phyloP scores from a whole-genome alignment of 2,329 filamentous ascomycete species.

The Talaromyces sp. region DNA sequence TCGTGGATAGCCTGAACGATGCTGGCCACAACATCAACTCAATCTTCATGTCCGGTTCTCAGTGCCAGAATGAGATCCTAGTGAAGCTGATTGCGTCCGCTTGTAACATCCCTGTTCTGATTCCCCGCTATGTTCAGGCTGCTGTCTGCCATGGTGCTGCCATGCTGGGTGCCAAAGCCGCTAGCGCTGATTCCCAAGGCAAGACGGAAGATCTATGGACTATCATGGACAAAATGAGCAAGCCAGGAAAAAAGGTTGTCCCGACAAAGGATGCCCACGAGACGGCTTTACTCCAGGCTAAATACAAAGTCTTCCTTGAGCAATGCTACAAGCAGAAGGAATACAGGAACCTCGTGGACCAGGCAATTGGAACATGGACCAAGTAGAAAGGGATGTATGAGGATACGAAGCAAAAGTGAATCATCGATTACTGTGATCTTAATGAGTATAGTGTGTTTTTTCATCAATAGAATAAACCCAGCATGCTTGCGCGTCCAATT shows the following conservation, averaged over 20 bases:
- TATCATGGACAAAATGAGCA: constrained; percentile 98
- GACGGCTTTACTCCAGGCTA: constrained; percentile 75
- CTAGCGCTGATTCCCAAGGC: constrained; percentile 70
- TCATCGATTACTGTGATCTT: not conserved
- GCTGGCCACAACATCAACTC: constrained; percentile 81
- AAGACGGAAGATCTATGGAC: constrained; percentile 85
- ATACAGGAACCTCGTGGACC: constrained; percentile 76
- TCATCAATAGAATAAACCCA: not conserved
- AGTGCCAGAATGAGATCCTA: constrained; percentile 91
- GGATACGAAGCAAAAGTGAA: not conserved
- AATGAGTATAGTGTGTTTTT: not conserved
- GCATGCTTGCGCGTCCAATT: too few relatives aligned
- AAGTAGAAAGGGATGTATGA: constrained; percentile 1
- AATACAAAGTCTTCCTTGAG: constrained; percentile 94
- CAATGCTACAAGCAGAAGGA: constrained; percentile 80
- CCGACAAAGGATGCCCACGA: constrained; percentile 68
- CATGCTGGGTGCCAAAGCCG: constrained; percentile 97
- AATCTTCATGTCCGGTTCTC: constrained; percentile 98
- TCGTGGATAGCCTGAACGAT: constrained; percentile 88
- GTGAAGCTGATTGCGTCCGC: constrained; percentile 89
- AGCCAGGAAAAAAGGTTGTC: constrained; percentile 78
- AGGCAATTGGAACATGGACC: constrained; percentile 45
- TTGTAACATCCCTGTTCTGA: constrained; percentile 87
- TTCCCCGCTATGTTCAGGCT: constrained; percentile 88
- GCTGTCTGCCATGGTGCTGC: constrained; percentile 97